phyloP scores from a whole-genome alignment of 1,284 basidiomycete species.

The Sanghuangporus weigelae region DNA sequence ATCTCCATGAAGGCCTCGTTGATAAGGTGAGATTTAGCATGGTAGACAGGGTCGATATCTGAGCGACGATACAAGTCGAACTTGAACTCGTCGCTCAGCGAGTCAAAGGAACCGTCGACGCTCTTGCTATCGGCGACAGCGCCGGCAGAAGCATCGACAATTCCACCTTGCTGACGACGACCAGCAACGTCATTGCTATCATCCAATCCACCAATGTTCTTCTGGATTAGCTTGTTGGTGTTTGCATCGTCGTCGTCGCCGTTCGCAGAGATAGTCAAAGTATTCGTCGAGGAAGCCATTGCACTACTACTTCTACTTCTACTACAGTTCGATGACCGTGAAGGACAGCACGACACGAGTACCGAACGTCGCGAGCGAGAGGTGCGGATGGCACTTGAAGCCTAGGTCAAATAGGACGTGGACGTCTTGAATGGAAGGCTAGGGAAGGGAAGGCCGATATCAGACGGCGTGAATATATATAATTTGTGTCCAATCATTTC shows the following conservation, averaged over 20 bases:
- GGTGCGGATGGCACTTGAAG: background rate
- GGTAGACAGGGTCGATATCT: constrained; percentile 55
- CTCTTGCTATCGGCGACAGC: constrained; percentile 15
- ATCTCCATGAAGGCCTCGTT: constrained; percentile 67
- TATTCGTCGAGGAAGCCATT: background rate
- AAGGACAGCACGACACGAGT: constrained; percentile 17
- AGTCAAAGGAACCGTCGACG: background rate
- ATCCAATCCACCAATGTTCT: background rate
- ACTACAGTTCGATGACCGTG: constrained; percentile 3
- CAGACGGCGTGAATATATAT: background rate
- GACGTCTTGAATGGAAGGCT: background rate
- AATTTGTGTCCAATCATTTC: background rate
- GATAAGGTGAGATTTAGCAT: constrained; percentile 54
- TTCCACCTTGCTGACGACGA: background rate
- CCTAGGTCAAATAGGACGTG: background rate
- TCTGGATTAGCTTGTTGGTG: background rate
- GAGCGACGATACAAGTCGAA: constrained; percentile 43
- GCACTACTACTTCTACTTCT: background rate
- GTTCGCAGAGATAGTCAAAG: background rate
- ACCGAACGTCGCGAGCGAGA: constrained; percentile 1
- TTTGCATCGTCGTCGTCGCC: background rate
- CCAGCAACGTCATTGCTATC: background rate
- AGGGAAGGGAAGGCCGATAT: background rate
- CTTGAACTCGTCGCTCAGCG: background rate
- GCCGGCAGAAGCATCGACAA: background rate